Conservation (phyloP, 2,329 filamentous ascomycete genomes). For the Alternaria alternata region DNA sequence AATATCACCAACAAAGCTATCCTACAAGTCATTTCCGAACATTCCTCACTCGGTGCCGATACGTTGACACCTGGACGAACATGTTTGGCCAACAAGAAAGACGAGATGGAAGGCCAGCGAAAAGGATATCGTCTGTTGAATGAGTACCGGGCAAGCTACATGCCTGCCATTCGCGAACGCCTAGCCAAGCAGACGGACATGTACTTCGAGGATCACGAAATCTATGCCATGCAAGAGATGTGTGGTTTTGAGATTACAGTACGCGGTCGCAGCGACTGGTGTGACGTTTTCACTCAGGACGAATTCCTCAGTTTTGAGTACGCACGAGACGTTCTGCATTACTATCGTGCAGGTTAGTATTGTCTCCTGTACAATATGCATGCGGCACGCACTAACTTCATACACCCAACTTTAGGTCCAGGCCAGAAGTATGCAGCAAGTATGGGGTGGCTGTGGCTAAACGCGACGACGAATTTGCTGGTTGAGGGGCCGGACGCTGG, state of each 20-base stretch:
- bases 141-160: conserved; percentile 59
- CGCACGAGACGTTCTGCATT: conserved; percentile 65
- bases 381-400: not conserved
- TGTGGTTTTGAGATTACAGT: conserved; percentile 67
- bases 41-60: conserved; percentile 58
- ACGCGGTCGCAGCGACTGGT: conserved; percentile 64
- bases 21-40: conserved; percentile 63
- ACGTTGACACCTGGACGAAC: conserved; percentile 65
- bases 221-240: conserved; percentile 69
- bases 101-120: conserved; percentile 56
- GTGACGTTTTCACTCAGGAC: conserved; percentile 45
- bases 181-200: conserved; percentile 56
- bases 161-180: conserved; percentile 56
- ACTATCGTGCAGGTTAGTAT: conserved; percentile 61
- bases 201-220: conserved; percentile 55
- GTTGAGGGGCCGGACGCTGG: conserved; percentile 54
- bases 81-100: conserved; percentile 52
- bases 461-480: conserved; percentile 55
- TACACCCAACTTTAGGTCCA: conserved; percentile 52
- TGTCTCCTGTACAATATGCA: not conserved
- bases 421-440: conserved; percentile 62
- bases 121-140: conserved; percentile 59
- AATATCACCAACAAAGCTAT: conserved; percentile 40
- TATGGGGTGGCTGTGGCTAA: conserved; percentile 67
- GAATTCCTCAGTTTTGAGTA: conserved; percentile 67